Evolutionary conservation across 345 rosid species (phyloP), one percentile per base, ranked within the genome.

Genomic region (Carallia pectinifolia): DNA sequence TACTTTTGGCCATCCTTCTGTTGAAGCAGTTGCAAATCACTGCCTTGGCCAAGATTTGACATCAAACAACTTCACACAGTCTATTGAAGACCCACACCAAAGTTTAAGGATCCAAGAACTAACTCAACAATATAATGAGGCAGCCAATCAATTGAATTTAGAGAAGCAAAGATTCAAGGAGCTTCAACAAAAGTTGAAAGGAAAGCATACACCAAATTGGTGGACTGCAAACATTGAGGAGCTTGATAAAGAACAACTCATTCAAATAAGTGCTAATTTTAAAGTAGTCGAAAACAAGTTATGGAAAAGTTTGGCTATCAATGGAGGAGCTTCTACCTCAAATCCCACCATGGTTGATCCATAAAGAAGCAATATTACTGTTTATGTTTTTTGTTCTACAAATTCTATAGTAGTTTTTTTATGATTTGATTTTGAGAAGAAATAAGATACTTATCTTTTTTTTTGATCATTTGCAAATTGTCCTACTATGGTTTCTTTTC

Each of bases 1-100:
- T 31, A 47, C 85, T 0, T 83, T 73, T 53, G 79, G 78, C 4
- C 73, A 79, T 67, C 85, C 87, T 1, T 85, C 83, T 6, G 19
- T 78, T 15, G 76, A 76, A 2, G 58, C 53, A 2, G 63, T 68
- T 5, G 6, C 53, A 29, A 62, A 37, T 10, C 67, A 40, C 18
- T 71, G 62, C 27, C 31, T 62, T 16, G 38, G 52, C 19, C 4
- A 9, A 3, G 53, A 62, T 1, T 23, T 23, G 15, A 4, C 19
- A 17, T 23, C 27, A n/a, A 23, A 53, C 7, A 18, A 53, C 23
- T 23, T 1, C 4, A n/a, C 58, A 53, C 58, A 53, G 3, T 6
- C 7, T 8, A 53, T 53, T 23, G 2, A 18, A 18, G 29, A 53
- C 58, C 7, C 3, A 53, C 29, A 53, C 5, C 58, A 8, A 6